Evolutionary conservation across 805 yeast genomes (phyloP).

Genomic region (Yarrowia sp.): DNA sequence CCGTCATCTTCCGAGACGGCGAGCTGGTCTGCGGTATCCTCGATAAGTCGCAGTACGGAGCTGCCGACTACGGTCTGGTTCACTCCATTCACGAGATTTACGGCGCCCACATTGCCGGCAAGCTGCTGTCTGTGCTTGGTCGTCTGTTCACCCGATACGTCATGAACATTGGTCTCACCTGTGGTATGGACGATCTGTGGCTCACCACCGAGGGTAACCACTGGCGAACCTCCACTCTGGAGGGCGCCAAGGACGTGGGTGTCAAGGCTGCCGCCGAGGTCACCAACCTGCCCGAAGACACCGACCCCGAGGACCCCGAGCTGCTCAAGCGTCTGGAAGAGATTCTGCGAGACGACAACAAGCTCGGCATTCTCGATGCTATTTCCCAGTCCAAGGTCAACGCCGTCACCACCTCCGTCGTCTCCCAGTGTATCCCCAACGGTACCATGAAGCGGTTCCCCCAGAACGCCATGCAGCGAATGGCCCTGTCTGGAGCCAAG

Average conservation of each 20-base stretch:
- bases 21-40: constrained; percentile 88
- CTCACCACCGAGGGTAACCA: constrained; percentile 88
- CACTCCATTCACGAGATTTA: constrained; percentile 96
- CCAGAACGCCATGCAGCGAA: constrained; percentile 94
- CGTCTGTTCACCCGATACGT: constrained; percentile 93
- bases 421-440: constrained; percentile 89
- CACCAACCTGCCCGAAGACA: constrained; percentile 70
- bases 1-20: constrained; percentile 85
- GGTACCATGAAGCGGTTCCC: constrained; percentile 98
- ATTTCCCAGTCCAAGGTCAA: constrained; percentile 93
- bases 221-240: constrained; percentile 84
- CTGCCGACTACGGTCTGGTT: constrained; percentile 94
- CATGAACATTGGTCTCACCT: constrained; percentile 91
- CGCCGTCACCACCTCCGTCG: constrained; percentile 91
- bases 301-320: constrained; percentile 68
- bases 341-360: constrained; percentile 89
- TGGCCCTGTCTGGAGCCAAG: constrained; percentile 99
- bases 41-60: constrained; percentile 98
- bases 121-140: constrained; percentile 88
- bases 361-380: constrained; percentile 93
- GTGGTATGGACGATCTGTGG: constrained; percentile 99
- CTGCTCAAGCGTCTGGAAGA: constrained; percentile 89
- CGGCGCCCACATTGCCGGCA: constrained; percentile 76
- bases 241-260: constrained; percentile 81
- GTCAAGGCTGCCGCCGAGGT: constrained; percentile 94